Evolutionary conservation across 768 basidiomycete genomes (phyloP).

Genomic region (Leccinellum luteum): DNA sequence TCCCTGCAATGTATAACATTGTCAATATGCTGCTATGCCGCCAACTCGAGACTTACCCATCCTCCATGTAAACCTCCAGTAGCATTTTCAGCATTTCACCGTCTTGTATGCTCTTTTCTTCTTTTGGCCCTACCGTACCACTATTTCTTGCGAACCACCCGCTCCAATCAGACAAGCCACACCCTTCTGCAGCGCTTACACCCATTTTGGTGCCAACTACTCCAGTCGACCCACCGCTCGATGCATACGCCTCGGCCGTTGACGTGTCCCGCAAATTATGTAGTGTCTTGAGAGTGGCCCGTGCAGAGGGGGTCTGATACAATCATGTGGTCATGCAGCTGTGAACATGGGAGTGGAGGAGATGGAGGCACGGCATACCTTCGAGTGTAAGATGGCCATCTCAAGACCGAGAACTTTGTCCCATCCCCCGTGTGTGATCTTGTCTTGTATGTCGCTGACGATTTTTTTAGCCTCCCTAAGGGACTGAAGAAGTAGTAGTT

Average conservation of each 20-base stretch:
- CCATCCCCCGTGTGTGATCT: slow-evolving; percentile 22
- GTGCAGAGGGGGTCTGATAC: slow-evolving; percentile 8
- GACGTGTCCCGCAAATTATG: slow-evolving; percentile 66
- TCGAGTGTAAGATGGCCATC: slow-evolving; percentile 73
- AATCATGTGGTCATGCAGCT: background rate
- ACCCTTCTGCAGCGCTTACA: slow-evolving; percentile 53
- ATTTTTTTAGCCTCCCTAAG: slow-evolving; percentile 17
- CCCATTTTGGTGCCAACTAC: slow-evolving; percentile 59
- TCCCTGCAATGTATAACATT: slow-evolving; percentile 39
- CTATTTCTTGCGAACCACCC: slow-evolving; percentile 45
- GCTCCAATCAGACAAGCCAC: slow-evolving; percentile 40
- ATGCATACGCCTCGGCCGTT: slow-evolving; percentile 86
- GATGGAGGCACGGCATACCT: slow-evolving; percentile 41
- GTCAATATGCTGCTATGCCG: background rate
- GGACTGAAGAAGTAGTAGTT: slow-evolving; percentile 71
- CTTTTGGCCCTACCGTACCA: slow-evolving; percentile 41
- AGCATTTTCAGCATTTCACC: slow-evolving; percentile 64
- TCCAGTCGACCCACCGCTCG: slow-evolving; percentile 59
- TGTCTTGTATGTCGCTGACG: slow-evolving; percentile 19
- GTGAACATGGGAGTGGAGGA: background rate
- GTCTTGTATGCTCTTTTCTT: slow-evolving; percentile 42
- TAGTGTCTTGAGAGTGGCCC: slow-evolving; percentile 60
- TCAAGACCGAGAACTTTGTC: slow-evolving; percentile 66
- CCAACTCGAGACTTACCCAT: slow-evolving; percentile 50
- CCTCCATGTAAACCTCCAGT: slow-evolving; percentile 79